Conservation (phyloP, 208 protist species). For the Crithidia fasciculata region DNA sequence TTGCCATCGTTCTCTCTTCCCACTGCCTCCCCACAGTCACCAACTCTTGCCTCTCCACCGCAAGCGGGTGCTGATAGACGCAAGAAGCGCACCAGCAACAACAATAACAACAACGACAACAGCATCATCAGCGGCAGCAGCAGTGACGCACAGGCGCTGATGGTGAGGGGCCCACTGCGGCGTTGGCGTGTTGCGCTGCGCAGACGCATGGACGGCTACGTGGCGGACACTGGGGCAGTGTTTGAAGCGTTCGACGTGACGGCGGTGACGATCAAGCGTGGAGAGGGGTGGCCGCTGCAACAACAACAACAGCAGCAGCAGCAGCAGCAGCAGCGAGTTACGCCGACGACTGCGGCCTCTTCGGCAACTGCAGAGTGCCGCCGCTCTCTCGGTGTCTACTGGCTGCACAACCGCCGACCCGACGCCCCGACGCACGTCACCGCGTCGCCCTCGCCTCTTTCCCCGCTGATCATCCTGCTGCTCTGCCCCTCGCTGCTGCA, state of each 20-base stretch:
- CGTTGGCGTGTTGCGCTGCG: background rate
- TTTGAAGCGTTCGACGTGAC: constrained; percentile 13
- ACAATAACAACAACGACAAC: too few species aligned
- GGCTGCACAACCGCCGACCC: constrained; percentile 28
- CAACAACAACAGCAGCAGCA: background rate
- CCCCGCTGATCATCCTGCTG: constrained; percentile 23
- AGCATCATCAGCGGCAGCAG: background rate
- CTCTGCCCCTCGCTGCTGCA: constrained; percentile 31
- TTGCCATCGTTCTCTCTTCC: too few species aligned
- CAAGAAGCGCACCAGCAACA: too few species aligned
- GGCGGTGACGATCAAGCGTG: background rate
- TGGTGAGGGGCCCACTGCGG: background rate
- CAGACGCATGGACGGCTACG: constrained; percentile 6
- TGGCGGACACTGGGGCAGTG: constrained; percentile 14
- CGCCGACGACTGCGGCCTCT: background rate
- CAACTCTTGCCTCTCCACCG: too few species aligned
- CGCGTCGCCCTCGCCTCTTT: background rate
- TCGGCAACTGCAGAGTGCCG: background rate
- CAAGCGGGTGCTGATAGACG: too few species aligned
- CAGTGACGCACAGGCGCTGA: background rate
- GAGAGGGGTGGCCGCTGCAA: background rate
- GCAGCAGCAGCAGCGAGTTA: too few species aligned
- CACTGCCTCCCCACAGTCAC: too few species aligned
- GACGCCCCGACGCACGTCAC: background rate
- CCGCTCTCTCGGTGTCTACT: constrained; percentile 24